Base-by-base conservation (phyloP, 2,329 filamentous ascomycete species). In the Fusarium devonianum region DNA sequence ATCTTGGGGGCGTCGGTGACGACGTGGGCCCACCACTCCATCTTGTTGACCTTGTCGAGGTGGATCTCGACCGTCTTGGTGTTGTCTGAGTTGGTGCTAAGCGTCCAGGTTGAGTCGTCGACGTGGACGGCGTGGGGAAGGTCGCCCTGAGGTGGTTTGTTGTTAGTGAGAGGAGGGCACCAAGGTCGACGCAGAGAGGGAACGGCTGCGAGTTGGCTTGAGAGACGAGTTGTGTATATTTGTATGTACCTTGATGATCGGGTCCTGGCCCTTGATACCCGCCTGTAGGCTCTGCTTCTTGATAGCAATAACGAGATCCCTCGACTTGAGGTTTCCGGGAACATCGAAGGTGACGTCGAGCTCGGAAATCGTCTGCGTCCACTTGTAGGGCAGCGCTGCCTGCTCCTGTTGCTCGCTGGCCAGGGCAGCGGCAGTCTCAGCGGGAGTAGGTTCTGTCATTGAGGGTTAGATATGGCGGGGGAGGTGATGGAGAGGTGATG, bases 21-120 rank as follows among this genome's bases (percentile, higher is more conserved):
- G 28, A 97, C 90, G 75, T 97, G 92, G 22, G 90, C 77, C 94
- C 94, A 99, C 94, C 94, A 99, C 75, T 97, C 90, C 85, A 95
- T 89, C 81, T 97, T 94, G 80, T 97, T 96, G 62, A 84, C 75
- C 76, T 99, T 99, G 79, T 97, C 92, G 41, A 99, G 87, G 73
- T 96, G 92, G 63, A 97, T 84, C 69, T 87, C 84, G 62, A 97
- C 72, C 18, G 73, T 76, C 71, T 82, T 84, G 55, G 75, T 83
- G 69, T 91, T 88, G 75, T 95, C 77, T 2, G 85, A 72, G 37
- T 85, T 84, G 14, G 87, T 79, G 49, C 89, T 82, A 36, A 99
- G 84, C 3, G 93, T 97, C 94, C 94, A 99, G 51, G 93, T 96
- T 43, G 88, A 93, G 65, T 99, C 94, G 72, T 96, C 92, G 59